Base-by-base conservation (phyloP, 495 filamentous ascomycete genomes). In the Cercophora samala region DNA sequence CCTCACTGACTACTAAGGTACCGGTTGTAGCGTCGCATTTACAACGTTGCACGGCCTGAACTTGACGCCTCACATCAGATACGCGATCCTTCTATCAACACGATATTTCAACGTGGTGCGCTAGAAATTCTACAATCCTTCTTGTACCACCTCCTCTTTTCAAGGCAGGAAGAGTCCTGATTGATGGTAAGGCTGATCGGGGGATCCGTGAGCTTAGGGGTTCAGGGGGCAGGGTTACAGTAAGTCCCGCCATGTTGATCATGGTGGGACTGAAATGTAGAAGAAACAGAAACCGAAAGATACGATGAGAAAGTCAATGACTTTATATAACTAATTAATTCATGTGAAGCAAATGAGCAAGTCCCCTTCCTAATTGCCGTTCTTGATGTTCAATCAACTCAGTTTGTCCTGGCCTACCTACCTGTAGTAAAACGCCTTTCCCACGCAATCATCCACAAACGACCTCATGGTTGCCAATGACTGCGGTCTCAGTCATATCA, bases 311-410 rank as follows among this genome's bases (percentile, higher is more conserved):
- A n/a, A n/a, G n/a, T n/a, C n/a, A n/a, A n/a, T n/a, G n/a, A n/a
- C n/a, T n/a, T n/a, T n/a, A n/a, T n/a, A n/a, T n/a, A n/a, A n/a
- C n/a, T n/a, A n/a, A n/a, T n/a, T n/a, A n/a, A n/a, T n/a, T n/a
- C n/a, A n/a, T n/a, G n/a, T n/a, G n/a, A n/a, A n/a, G n/a, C n/a
- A n/a, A n/a, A n/a, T n/a, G n/a, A n/a, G n/a, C n/a, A n/a, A n/a
- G n/a, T n/a, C n/a, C n/a, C n/a, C n/a, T n/a, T n/a, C n/a, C n/a
- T n/a, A n/a, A n/a, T n/a, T n/a, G n/a, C n/a, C n/a, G n/a, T n/a
- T n/a, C n/a, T 54, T 54, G 52, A 54, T 54, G 52, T 21, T 54
- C 4, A 21, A 54, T 54, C 52, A 54, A 54, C 52, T n/a, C n/a
- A n/a, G n/a, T n/a, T n/a, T n/a, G n/a, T n/a, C n/a, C n/a, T n/a